phyloP scores from a whole-genome alignment of 139 green algal species.

The Asterochloris erici region DNA sequence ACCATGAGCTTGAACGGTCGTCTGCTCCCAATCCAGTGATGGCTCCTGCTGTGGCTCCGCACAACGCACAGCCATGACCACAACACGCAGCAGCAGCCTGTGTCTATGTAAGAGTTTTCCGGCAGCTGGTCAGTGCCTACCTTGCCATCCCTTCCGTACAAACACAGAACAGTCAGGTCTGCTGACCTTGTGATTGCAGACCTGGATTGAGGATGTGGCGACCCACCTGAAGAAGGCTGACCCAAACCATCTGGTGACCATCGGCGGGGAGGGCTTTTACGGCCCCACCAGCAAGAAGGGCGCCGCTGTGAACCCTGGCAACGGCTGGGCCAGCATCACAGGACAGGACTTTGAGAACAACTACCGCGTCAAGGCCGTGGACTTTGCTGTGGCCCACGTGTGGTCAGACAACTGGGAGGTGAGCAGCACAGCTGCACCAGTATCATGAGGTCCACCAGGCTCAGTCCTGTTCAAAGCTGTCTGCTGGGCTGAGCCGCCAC shows the following conservation, averaged over 20 bases:
- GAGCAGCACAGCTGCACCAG: not conserved
- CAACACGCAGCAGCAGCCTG: not conserved
- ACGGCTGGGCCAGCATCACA: conserved; percentile 43
- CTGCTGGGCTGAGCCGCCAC: not conserved
- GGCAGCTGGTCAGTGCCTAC: not conserved
- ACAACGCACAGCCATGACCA: too few species aligned
- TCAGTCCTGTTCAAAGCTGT: not conserved
- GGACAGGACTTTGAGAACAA: conserved; percentile 76
- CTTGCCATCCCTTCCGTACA: not conserved
- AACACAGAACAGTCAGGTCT: too few species aligned
- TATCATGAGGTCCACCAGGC: too few species aligned
- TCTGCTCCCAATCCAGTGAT: too few species aligned
- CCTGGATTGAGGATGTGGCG: conserved; percentile 49
- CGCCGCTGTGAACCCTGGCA: conserved; percentile 7
- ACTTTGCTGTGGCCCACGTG: conserved; percentile 67
- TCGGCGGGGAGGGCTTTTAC: conserved; percentile 67
- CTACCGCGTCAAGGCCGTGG: conserved; percentile 48
- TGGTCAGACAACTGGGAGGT: conserved; percentile 73
- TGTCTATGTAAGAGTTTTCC: not conserved
- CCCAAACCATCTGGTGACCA: conserved; percentile 62
- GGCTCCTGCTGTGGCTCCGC: too few species aligned
- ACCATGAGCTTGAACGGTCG: too few species aligned
- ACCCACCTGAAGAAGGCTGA: conserved; percentile 44
- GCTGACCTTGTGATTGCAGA: conserved; percentile 28
- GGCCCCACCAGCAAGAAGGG: conserved; percentile 1